phyloP scores from a whole-genome alignment of 495 filamentous ascomycete genomes.

The Cercophora newfieldiana region DNA sequence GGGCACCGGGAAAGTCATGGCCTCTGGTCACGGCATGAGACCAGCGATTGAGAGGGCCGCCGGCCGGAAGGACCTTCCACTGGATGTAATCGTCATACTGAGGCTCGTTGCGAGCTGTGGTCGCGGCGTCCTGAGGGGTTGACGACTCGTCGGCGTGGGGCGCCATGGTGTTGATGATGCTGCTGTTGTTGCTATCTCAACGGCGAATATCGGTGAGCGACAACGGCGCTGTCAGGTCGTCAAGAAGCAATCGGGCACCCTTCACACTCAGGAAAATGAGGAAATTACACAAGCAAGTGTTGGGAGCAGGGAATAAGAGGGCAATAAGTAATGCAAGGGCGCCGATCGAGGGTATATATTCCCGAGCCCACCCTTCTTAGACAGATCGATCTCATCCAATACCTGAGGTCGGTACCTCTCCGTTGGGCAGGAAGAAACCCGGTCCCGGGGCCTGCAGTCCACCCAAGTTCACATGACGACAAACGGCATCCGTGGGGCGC shows the following conservation, averaged over 20 bases:
- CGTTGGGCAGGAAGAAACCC: neutral
- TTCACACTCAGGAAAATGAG: neutral
- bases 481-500: neutral
- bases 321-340: neutral
- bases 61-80: constrained; percentile 43
- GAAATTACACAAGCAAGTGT: neutral
- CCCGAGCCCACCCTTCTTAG: neutral
- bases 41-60: constrained; percentile 50
- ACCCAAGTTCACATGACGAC: neutral
- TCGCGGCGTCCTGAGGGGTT: neutral
- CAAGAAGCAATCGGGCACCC: neutral
- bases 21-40: constrained; percentile 51
- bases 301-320: neutral
- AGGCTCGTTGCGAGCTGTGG: constrained; percentile 34
- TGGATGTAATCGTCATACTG: constrained; percentile 48
- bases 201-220: neutral
- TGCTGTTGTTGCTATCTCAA: neutral
- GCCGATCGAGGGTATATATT: neutral
- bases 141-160: constrained; percentile 26
- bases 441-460: neutral
- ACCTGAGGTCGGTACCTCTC: too few relatives aligned
- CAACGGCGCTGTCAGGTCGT: neutral
- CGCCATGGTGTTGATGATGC: constrained; percentile 19
- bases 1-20: constrained; percentile 92
- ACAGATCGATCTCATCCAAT: neutral